Evolutionary conservation across 2,329 filamentous ascomycete genomes (phyloP).

Genomic region (Nothomitra cinnamomea): DNA sequence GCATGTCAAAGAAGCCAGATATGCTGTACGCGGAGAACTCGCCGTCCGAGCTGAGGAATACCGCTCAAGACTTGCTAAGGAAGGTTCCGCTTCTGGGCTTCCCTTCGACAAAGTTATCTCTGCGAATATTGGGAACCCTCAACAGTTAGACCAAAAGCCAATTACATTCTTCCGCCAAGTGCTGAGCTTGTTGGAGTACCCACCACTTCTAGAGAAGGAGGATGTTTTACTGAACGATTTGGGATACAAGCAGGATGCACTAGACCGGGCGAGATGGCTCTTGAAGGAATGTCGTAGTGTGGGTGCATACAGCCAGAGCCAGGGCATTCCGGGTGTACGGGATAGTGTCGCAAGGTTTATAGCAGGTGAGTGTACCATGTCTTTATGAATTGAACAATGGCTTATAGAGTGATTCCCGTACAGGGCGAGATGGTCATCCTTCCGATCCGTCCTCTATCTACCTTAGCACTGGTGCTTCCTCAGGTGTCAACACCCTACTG

Average conservation of each 20-base stretch:
- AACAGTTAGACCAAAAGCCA: conserved; percentile 97
- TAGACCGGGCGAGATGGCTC: conserved; percentile 66
- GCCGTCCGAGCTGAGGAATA: conserved; percentile 88
- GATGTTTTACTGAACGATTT: conserved; percentile 58
- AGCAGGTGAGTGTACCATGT: conserved; percentile 42
- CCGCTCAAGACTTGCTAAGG: conserved; percentile 45
- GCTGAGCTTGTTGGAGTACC: conserved; percentile 82
- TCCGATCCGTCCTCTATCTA: conserved; percentile 71
- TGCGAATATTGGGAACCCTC: conserved; percentile 97
- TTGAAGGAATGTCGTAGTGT: conserved; percentile 76
- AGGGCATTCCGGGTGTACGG: conserved; percentile 71
- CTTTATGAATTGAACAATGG: conserved; percentile 3
- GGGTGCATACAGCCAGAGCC: conserved; percentile 90
- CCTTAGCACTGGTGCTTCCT: conserved; percentile 79
- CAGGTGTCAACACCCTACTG: conserved; percentile 85
- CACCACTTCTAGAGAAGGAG: conserved; percentile 63
- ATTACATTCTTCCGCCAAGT: conserved; percentile 99
- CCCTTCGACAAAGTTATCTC: conserved; percentile 87
- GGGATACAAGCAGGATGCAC: conserved; percentile 79
- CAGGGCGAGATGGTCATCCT: conserved; percentile 74
- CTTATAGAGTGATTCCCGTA: neutral
- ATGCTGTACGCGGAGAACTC: conserved; percentile 91
- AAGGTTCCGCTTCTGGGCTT: conserved; percentile 43
- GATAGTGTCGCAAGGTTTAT: conserved; percentile 87
- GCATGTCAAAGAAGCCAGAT: conserved; percentile 72